Evolutionary conservation across 139 green algal genomes (phyloP), one percentile per base, ranked within the genome.

Genomic region (Coelastrella sp.): DNA sequence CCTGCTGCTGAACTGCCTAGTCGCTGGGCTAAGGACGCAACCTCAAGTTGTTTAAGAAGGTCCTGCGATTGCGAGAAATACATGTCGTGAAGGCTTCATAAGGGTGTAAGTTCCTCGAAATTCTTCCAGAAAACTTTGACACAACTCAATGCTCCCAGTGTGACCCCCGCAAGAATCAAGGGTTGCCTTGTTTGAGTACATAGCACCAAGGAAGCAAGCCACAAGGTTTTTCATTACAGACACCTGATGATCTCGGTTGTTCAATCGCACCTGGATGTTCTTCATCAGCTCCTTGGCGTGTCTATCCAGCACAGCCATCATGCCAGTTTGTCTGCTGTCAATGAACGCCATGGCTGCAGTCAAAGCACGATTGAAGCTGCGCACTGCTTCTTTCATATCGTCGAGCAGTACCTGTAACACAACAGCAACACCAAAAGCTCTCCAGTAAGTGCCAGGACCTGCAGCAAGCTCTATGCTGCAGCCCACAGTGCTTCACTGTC

Each of bases 241-340:
- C 53, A 30, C 53, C 25, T 63, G 53, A 9, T 2, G 4, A 9
- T 4, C 21, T 32, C 17, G 17, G 2, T 9, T 19, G 53, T 64
- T 13, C 15, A 2, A 0, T 4, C 53, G 35, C 19, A 69, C 75
- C 75, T 82, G 53, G 23, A 82, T n/a, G 15, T 63, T 40, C 34
- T 38, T 69, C 9, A 51, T 34, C 51, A 69, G 34, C 34, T 82
- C 75, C 53, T 51, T 69, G 51, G 75, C 75, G 19, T 82, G 75
- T 9, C 75, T 69, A 23, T 82, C 75, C 53, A 82, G 75, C 53
- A 72, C 21, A 3, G 53, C 75, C 75, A 82, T 23, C 75, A 82
- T 82, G 53, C 75, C 53, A 23, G 34, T 32, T 9, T 82, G 51
- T 11, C 75, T 37, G 75, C 53, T 69, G 38, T 82, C 75, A 23